Evolutionary conservation across 306 rosid species (phyloP), one percentile per base, ranked within the genome.

Genomic region (Boehmeria nivea): DNA sequence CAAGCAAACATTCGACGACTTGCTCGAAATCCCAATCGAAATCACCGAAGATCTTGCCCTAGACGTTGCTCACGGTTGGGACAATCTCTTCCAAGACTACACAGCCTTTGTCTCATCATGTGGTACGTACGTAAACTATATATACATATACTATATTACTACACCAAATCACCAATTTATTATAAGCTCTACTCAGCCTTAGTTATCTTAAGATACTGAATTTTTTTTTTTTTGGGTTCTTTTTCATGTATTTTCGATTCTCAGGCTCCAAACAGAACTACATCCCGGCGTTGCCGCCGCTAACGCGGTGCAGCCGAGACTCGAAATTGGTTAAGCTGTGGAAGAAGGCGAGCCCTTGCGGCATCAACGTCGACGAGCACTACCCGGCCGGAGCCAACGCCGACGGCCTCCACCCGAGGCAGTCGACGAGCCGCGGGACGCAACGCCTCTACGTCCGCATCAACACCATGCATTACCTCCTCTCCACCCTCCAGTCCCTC

Each of bases 401-500:
- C 36, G 95, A 90, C 19, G 85, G 83, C 12, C 68, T 82, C 47
- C 71, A 84, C 70, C 83, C 93, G 6, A 75, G 83, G 9, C 93
- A 91, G 6, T 84, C 89, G 7, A 91, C 99, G 0, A 91, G 95
- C 75, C 78, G 99, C 15, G 99, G 96, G 31, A 87, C 99, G 0
- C 99, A 91, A 31, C 96, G 99, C 54, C 87, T 91, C 1, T 91
- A 91, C 63, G 57, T 87, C 59, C 95, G 99, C 11, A 89, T 91
- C 70, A 91, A 91, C 81, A 84, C 99, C 25, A 65, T 91, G 47
- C 87, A 84, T 46, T 72, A 75, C 47, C 73, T 91, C 50, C 79
- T 70, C 12, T 46, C 86, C 48, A 77, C 83, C 20, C 68, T 91
- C 34, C 76, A 87, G 14, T 57, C 80, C 44, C 66, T 91, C 15